Conservation (phyloP, 305 asterid genomes). For the Fraxinus sp. region DNA sequence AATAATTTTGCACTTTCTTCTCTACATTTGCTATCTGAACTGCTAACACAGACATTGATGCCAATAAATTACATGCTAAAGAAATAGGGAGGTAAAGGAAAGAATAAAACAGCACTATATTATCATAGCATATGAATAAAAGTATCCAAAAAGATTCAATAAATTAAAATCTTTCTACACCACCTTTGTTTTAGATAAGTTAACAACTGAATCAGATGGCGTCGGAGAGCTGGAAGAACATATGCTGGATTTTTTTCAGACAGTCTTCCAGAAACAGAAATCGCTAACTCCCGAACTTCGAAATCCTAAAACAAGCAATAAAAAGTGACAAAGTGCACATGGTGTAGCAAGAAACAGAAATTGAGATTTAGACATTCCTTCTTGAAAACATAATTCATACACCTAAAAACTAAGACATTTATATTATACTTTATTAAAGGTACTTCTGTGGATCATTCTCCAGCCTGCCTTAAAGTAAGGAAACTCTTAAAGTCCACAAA, state of each 20-base stretch:
- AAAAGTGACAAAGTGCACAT: constrained; percentile 20
- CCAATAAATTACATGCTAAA: constrained; percentile 27
- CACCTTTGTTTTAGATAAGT: constrained; percentile 96
- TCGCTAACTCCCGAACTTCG: constrained; percentile 86
- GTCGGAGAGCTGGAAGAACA: constrained; percentile 98
- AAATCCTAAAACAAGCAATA: constrained; percentile 53
- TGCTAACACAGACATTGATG: constrained; percentile 48
- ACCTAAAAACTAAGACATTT: constrained; percentile 5
- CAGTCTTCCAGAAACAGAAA: constrained; percentile 90
- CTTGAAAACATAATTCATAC: background rate
- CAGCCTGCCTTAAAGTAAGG: background rate
- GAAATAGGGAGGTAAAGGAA: background rate
- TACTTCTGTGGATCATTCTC: background rate
- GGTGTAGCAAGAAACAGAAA: constrained; percentile 12
- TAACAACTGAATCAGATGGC: constrained; percentile 91
- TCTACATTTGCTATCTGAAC: constrained; percentile 96
- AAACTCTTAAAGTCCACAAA: background rate
- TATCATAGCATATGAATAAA: constrained; percentile 10
- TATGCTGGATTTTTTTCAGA: constrained; percentile 99
- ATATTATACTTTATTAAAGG: background rate
- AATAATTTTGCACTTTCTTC: constrained; percentile 98
- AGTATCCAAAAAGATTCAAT: constrained; percentile 11
- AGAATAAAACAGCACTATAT: constrained; percentile 6
- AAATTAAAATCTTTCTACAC: constrained; percentile 22
- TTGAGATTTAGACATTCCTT: constrained; percentile 15